Evolutionary conservation across 2,329 filamentous ascomycete species (phyloP), one percentile per base, ranked within the genome.

Genomic region (Fusarium siculi): DNA sequence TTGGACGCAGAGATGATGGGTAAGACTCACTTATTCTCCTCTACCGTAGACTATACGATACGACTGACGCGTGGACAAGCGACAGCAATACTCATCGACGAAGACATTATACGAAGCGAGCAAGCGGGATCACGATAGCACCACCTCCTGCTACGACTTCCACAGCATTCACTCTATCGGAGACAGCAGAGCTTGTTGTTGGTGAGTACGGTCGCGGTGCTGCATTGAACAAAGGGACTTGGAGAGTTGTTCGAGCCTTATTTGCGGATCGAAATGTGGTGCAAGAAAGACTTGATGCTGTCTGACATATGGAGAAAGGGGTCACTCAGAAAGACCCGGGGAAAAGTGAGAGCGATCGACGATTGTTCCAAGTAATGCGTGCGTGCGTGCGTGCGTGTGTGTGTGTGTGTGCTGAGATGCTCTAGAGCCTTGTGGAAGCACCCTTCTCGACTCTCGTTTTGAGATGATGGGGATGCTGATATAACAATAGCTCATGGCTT

Each of bases 171-270:
- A 7, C 8, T 46, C 8, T 39, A n/a, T 30, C 2, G 15, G 16
- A 39, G 23, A 36, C 8, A 52, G 42, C 10, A n/a, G 15, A 60
- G 42, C 7, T 16, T 18, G 9, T 18, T 42, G 7, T 7, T 30
- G 19, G 9, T 10, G 30, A 25, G 21, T n/a, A 40, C 32, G 40
- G 42, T 46, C n/a, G 15, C 14, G 4, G 53, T 70, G 34, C 23
- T 40, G 40, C 19, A 60, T 70, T 39, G 44, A 61, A 70, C 49
- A 34, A 19, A 36, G 18, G 40, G 21, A 64, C 30, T 21, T 30
- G 42, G 8, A 32, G 25, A 66, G 60, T 49, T 44, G n/a, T 23
- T 25, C 54, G 55, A 70, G 43, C 61, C 61, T 40, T 70, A 52
- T 44, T 70, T 60, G 66, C 49, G 39, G 18, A n/a, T 52, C 36